phyloP scores from a whole-genome alignment of 2,329 filamentous ascomycete species.

The Raffaelea arxii region DNA sequence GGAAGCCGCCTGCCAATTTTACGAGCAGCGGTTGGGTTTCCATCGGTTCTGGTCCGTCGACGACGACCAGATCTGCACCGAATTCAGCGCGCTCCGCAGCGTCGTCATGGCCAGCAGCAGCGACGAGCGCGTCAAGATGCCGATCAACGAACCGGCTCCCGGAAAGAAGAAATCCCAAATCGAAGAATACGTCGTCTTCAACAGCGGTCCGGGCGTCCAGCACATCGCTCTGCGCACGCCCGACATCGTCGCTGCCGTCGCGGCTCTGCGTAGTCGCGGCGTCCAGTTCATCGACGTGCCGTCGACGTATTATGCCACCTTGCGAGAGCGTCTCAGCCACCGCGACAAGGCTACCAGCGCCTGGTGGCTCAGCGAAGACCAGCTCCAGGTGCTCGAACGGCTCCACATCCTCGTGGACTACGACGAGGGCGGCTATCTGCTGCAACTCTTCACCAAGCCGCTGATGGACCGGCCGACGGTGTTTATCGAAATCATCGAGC shows the following conservation, averaged over 20 bases:
- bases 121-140: conserved; percentile 88
- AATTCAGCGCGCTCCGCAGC: conserved; percentile 79
- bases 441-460: conserved; percentile 73
- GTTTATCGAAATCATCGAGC: conserved; percentile 93
- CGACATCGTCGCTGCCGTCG: conserved; percentile 70
- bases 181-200: conserved; percentile 87
- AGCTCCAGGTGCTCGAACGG: conserved; percentile 64
- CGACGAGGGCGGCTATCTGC: conserved; percentile 79
- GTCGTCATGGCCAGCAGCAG: conserved; percentile 84
- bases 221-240: conserved; percentile 80
- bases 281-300: conserved; percentile 92
- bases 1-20: conserved; percentile 56
- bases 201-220: conserved; percentile 81
- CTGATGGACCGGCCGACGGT: conserved; percentile 91
- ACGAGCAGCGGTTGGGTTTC: conserved; percentile 83
- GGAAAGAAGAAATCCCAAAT: conserved; percentile 92
- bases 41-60: conserved; percentile 97
- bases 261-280: conserved; percentile 71
- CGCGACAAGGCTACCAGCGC: not conserved
- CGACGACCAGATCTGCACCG: conserved; percentile 84
- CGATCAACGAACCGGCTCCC: conserved; percentile 88
- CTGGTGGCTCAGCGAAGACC: conserved; percentile 60
- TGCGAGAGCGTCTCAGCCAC: conserved; percentile 57
- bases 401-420: conserved; percentile 92
- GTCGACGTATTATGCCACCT: conserved; percentile 71